Evolutionary conservation across 2,329 filamentous ascomycete genomes (phyloP), one percentile per base, ranked within the genome.

Genomic region (Setomelanomma holmii): DNA sequence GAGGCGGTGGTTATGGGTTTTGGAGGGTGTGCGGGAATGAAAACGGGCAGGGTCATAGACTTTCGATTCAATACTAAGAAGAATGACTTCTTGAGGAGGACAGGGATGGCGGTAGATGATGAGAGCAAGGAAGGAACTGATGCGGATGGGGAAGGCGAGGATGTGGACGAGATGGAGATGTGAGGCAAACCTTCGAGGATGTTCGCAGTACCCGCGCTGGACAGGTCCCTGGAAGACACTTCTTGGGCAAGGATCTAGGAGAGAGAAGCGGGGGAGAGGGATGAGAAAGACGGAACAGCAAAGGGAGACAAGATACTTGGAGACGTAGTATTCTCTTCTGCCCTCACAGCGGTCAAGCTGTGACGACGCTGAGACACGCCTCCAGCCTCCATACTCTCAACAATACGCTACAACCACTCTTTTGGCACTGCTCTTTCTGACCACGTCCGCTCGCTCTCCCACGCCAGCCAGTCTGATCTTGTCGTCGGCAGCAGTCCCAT

Each of bases 401-500:
- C 20, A 23, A 48, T 16, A 16, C 23, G 41, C 23, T 55, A 75
- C 49, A 75, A 48, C 72, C 72, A 75, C 43, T 73, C 71, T 51
- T 57, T 59, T 0, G 72, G 72, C 45, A 75, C 67, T 6, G 69
- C 72, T 60, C 67, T 61, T 57, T 74, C 72, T 19, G 64, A 68
- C 71, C 71, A 74, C 11, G 63, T 68, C 69, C 90, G 84, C 72
- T 89, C 86, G 16, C 82, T 82, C 75, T 99, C 95, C 95, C 95
- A 99, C 50, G 93, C 93, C 67, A 99, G 80, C 95, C 95, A 99
- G 76, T 99, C 95, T 61, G 92, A 96, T 72, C 91, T 87, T 53
- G 95, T 98, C 47, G 95, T 99, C 86, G 95, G 95, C 74, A 99
- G 80, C 64, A 99, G 77, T 0, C 95, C 95, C 95, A 99, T 99